A percentile compares a stretch with the other conserved stretches of the same genome.
These are phyloP conservation scores for Shiraia bambusicola DNA, from an alignment of 2,329 filamentous ascomycete genomes.

Conservation along the genomic window DNA sequence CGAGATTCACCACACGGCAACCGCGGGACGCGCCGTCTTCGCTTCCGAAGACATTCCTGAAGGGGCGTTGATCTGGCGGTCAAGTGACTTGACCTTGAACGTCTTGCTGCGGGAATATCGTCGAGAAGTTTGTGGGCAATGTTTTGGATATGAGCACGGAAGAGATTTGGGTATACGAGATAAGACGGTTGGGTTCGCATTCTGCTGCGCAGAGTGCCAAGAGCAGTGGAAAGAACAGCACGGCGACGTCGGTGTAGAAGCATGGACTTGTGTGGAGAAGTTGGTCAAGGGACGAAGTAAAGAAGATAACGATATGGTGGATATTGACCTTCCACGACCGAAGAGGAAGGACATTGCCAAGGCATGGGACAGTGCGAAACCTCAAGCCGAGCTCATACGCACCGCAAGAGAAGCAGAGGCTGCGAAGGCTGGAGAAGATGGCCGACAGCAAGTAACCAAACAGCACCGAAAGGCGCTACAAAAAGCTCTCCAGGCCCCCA, in stretches of 20 bases:
- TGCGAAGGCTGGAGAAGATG: background rate
- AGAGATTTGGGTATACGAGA: constrained; percentile 45
- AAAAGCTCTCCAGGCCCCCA: constrained; percentile 31
- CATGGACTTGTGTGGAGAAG: constrained; percentile 39
- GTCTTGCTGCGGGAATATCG: constrained; percentile 50
- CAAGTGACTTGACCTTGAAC: constrained; percentile 42
- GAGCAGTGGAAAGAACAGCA: constrained; percentile 37
- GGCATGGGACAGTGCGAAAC: constrained; percentile 29
- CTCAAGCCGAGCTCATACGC: constrained; percentile 32
- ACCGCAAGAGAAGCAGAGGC: constrained; percentile 20
- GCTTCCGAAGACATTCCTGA: constrained; percentile 39
- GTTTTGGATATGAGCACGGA: constrained; percentile 50
- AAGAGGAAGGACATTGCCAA: constrained; percentile 26
- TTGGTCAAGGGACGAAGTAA: constrained; percentile 34
- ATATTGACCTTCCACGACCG: constrained; percentile 31
- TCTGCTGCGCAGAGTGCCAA: constrained; percentile 45
- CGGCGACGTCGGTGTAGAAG: constrained; percentile 31
- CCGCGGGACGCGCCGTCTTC: constrained; percentile 50
- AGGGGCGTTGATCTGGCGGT: constrained; percentile 41
- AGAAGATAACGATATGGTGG: constrained; percentile 40
- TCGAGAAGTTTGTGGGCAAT: constrained; percentile 52
- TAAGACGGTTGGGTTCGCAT: constrained; percentile 44
- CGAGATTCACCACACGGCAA: constrained; percentile 44
- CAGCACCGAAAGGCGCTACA: constrained; percentile 35
- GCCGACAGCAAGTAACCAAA: constrained; percentile 28